A percentile compares a stretch with the other conserved stretches of the same genome.
These are phyloP conservation scores for Jacaranda mimosifolia DNA, from an alignment of 257 asterid genomes.

Conservation along the genomic window DNA sequence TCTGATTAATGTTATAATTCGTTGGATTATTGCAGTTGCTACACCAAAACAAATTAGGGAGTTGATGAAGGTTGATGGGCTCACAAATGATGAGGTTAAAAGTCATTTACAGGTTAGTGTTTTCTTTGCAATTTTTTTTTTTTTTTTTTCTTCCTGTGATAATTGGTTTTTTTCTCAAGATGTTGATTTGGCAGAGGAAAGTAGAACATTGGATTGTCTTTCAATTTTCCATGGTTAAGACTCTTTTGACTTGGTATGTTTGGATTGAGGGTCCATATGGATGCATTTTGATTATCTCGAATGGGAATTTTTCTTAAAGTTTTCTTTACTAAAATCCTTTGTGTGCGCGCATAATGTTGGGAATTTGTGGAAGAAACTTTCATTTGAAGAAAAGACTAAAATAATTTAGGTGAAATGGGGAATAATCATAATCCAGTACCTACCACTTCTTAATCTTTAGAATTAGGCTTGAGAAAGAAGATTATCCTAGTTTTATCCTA, in stretches of 20 bases:
- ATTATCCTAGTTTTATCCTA: conserved; percentile 32
- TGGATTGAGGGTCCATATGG: conserved; percentile 12
- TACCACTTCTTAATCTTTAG: conserved; percentile 5
- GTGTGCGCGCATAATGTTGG: background rate
- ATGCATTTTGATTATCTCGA: conserved; percentile 9
- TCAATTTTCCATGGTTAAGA: conserved; percentile 22
- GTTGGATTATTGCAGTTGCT: conserved; percentile 51
- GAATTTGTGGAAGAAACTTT: conserved; percentile 15
- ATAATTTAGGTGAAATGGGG: background rate
- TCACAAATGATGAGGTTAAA: conserved; percentile 77
- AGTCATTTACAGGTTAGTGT: conserved; percentile 74
- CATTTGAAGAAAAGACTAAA: conserved; percentile 19
- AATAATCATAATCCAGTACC: background rate
- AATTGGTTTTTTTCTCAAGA: too few species aligned
- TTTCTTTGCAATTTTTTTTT: background rate
- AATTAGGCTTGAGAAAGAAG: conserved; percentile 29
- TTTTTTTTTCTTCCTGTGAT: too few species aligned
- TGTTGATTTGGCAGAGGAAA: conserved; percentile 1
- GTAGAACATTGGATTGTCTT: conserved; percentile 14
- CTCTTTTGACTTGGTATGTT: conserved; percentile 10
- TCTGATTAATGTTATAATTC: background rate
- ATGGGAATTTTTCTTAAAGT: background rate
- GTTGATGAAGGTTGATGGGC: conserved; percentile 79
- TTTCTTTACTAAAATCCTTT: background rate
- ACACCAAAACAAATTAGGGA: conserved; percentile 80